Conservation (phyloP, 768 basidiomycete genomes). For the Mycena sanguinolenta region DNA sequence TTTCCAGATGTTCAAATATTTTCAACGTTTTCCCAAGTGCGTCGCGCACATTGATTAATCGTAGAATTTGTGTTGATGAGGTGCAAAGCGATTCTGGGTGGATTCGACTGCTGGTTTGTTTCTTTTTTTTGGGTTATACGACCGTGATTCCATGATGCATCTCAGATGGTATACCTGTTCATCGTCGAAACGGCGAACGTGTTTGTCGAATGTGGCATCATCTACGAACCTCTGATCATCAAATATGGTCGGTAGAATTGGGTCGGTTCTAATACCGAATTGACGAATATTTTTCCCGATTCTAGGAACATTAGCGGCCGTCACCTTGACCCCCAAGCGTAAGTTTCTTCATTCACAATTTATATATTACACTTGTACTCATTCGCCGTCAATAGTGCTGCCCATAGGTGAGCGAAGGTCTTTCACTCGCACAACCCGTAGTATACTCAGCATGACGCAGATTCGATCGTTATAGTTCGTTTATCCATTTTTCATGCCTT, state of each 20-base stretch:
- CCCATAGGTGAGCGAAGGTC: constrained; percentile 5
- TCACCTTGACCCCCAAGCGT: not conserved
- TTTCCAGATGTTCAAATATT: constrained; percentile 6
- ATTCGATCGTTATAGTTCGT: constrained; percentile 25
- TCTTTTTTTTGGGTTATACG: not conserved
- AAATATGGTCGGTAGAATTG: not conserved
- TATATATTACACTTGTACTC: not conserved
- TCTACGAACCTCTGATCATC: constrained; percentile 30
- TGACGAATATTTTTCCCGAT: not conserved
- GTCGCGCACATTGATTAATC: not conserved
- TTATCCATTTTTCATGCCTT: not conserved
- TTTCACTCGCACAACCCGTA: not conserved
- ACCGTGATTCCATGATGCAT: not conserved
- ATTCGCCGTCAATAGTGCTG: not conserved
- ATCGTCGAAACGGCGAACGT: constrained; percentile 23
- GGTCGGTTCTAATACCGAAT: not conserved
- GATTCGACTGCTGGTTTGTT: constrained; percentile 15
- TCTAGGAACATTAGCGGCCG: not conserved
- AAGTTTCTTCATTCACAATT: not conserved
- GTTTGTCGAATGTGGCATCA: constrained; percentile 23
- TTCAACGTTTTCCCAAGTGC: constrained; percentile 12
- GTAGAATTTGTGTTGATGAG: not conserved
- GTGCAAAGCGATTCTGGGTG: constrained; percentile 10
- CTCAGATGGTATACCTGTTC: constrained; percentile 29
- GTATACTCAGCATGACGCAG: not conserved